A percentile compares a stretch with the other conserved stretches of the same genome.
phyloP scores from a whole-genome alignment of 2,329 filamentous ascomycete species.

The Talaromyces verruculosus region DNA sequence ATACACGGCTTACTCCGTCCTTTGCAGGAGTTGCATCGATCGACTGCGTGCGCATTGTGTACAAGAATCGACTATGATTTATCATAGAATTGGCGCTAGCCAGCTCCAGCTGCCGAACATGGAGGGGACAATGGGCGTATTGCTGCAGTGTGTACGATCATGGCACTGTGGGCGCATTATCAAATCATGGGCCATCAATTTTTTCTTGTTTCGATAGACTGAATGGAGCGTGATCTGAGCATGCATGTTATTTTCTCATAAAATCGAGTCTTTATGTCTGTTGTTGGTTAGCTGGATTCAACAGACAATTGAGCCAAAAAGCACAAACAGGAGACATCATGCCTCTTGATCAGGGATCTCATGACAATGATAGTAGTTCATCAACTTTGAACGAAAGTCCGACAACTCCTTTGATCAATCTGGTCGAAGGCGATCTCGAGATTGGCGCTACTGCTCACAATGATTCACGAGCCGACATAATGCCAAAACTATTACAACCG shows the following conservation, averaged over 20 bases:
- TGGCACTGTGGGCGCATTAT: not conserved
- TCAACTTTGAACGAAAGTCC: slow-evolving; percentile 7
- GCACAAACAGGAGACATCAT: not conserved
- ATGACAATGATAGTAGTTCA: not conserved
- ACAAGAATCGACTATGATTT: not conserved
- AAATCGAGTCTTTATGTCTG: not conserved
- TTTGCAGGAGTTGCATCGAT: not conserved
- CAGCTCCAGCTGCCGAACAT: not conserved
- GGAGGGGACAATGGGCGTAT: not conserved
- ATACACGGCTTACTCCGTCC: not conserved
- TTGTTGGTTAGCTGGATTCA: not conserved
- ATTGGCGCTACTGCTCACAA: not conserved
- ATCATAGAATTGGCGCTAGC: not conserved
- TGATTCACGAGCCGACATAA: not conserved
- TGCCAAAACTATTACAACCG: slow-evolving; percentile 1
- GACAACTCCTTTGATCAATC: not conserved
- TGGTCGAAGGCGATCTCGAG: not conserved
- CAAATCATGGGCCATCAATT: not conserved
- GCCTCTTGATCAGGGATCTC: not conserved
- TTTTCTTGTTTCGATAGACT: not conserved
- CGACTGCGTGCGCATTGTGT: not conserved
- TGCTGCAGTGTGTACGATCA: not conserved
- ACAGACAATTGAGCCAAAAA: not conserved
- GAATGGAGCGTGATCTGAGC: not conserved
- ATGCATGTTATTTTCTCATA: not conserved